Evolutionary conservation across 148 eudicot genomes (phyloP), one percentile per base, ranked within the genome.

Genomic region (Bassia scoparia): DNA sequence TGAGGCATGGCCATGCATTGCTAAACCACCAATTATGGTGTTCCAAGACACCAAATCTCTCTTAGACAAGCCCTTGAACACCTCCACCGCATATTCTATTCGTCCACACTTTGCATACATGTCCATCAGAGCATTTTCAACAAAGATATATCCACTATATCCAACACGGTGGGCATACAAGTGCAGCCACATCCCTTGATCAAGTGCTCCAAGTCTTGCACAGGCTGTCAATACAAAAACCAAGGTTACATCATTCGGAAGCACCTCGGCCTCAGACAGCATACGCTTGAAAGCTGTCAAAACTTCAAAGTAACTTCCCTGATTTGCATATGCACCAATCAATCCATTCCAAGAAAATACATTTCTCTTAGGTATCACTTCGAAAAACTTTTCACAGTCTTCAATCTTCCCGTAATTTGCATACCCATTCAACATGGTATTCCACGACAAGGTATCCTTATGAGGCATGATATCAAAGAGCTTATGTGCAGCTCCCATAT

Each of bases 61-160:
- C 54, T 29, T 79, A 58, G 27, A 56, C 84, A 91, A 84, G 50
- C 72, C 70, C 37, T 73, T 80, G 62, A 91, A 91, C 41, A 86
- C 84, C 78, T 65, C 61, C 26, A 83, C 55, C 17, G 94, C 86
- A 38, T 69, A 78, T 65, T 83, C 82, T 54, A 91, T 83, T 31
- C 82, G 67, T 14, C 97, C 94, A 74, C 89, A 91, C 77, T 91
- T 91, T 43, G 94, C 90, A 75, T 89, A 91, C 90, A 91, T 86
- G 70, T 91, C 97, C 58, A 89, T 76, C 38, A 86, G 72, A 72
- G 89, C 82, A 83, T 91, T 91, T 26, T 83, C 80, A 17, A 91
- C 84, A 67, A 71, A 87, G 44, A 86, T 44, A 72, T 89, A 86
- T 3, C 49, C 79, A 81, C 78, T 70, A 70, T 87, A 89, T 50